Evolutionary conservation across 331 rosid species (phyloP).

Genomic region (Malus hybrid): DNA sequence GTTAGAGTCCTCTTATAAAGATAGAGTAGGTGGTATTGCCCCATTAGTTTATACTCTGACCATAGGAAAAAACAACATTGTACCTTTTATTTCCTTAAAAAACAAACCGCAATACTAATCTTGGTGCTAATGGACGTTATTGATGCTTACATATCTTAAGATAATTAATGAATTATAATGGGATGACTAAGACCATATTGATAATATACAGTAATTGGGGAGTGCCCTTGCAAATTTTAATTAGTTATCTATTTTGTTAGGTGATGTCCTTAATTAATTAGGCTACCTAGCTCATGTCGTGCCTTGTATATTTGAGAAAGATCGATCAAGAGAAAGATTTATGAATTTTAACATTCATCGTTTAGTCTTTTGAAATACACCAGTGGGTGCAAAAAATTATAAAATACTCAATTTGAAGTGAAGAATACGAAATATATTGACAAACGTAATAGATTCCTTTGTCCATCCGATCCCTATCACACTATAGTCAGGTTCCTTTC

Average conservation of each 20-base stretch:
- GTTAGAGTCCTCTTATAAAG: background rate
- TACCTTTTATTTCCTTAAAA: background rate
- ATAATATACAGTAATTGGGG: background rate
- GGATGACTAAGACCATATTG: background rate
- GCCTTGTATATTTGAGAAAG: background rate
- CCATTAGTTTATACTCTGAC: background rate
- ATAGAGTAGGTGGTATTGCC: background rate
- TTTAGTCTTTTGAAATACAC: no score
- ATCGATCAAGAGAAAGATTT: background rate
- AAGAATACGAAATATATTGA: background rate
- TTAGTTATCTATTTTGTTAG: background rate
- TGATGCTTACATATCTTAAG: background rate
- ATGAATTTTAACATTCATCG: no score
- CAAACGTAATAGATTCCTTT: background rate
- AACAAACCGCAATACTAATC: background rate
- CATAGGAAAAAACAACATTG: background rate
- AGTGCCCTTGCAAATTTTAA: background rate
- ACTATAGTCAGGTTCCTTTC: conserved; percentile 1
- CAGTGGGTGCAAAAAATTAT: background rate
- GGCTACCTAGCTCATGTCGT: background rate
- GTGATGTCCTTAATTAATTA: background rate
- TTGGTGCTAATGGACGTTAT: background rate
- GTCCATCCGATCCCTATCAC: background rate
- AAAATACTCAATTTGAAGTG: background rate
- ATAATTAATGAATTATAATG: background rate